Evolutionary conservation across 345 rosid species (phyloP).

Genomic region (Boechera divaricarpa): DNA sequence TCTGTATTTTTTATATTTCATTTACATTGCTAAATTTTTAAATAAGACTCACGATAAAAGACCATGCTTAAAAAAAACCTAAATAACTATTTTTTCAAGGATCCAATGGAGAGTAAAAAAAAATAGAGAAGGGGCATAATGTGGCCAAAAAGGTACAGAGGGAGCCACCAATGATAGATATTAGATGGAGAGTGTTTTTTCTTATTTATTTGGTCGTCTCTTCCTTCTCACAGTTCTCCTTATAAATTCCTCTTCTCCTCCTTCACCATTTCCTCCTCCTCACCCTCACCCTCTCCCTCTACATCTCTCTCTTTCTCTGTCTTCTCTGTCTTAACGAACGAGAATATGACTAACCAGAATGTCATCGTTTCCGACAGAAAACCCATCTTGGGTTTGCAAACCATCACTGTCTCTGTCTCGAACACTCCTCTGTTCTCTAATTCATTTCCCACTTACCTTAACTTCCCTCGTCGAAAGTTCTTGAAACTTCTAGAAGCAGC

Average conservation of each 20-base stretch:
- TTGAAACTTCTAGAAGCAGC: conserved; percentile 56
- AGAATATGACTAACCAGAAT: conserved; percentile 74
- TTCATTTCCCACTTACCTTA: conserved; percentile 48
- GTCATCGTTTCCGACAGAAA: conserved; percentile 61
- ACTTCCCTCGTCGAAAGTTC: conserved; percentile 50
- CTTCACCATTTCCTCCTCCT: conserved; percentile 46
- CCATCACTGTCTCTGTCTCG: conserved; percentile 48
- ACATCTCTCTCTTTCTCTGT: background rate
- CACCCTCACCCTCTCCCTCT: conserved; percentile 13
- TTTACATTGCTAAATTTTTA: background rate
- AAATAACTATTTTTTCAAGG: background rate
- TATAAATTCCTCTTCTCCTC: conserved; percentile 51
- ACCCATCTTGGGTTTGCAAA: conserved; percentile 50
- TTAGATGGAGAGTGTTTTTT: background rate
- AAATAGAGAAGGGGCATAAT: conserved; percentile 20
- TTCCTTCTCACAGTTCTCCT: conserved; percentile 33
- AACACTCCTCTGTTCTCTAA: conserved; percentile 51
- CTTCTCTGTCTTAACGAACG: conserved; percentile 7
- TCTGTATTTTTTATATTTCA: background rate
- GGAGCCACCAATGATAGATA: conserved; percentile 49
- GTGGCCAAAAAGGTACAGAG: conserved; percentile 53
- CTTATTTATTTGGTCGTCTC: conserved; percentile 30
- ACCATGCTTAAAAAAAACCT: background rate
- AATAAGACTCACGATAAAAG: background rate
- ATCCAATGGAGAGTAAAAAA: conserved; percentile 13